Evolutionary conservation across 2,329 filamentous ascomycete species (phyloP), one percentile per base, ranked within the genome.

Genomic region (Stachybotrys chlorohalonatus): DNA sequence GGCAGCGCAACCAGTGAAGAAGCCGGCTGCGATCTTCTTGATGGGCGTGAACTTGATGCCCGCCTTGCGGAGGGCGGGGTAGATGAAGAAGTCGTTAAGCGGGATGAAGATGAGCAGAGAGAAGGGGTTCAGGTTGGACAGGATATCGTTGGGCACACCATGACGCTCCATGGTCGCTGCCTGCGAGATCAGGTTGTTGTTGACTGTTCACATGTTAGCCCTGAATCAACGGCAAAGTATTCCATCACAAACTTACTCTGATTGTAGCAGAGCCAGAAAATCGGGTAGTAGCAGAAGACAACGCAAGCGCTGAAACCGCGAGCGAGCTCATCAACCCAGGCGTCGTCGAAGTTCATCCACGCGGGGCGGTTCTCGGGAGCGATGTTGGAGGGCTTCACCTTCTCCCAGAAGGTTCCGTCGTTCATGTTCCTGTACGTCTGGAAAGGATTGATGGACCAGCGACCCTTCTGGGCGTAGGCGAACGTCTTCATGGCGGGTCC

Each of bases 291-390:
- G 59, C 80, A 66, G 67, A 88, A 92, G 7, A 90, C 86, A 48
- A 80, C 75, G 66, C 85, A 88, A 15, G 85, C 85, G 54, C 77
- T 74, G 59, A 88, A 77, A 8, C 86, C 87, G 70, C 87, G 83
- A 48, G 76, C 76, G 31, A 90, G 79, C 66, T 90, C 86, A 64
- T 89, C 87, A 45, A 92, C 87, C 86, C 86, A 92, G 17, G 80
- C 81, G 60, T 92, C 88, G 58, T 91, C 86, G 62, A 90, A 90
- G 2, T 80, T 86, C 85, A 91, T 91, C 85, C 86, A 90, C 1
- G 62, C 60, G 0, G 84, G 87, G 45, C 81, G 82, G 51, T 71
- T 70, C 17, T 70, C 71, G 47, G 77, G 72, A 24, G 75, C 73
- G 46, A 87, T 78, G n/a, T 72, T 71, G 59, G 81, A 86, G 1